Base-by-base conservation (phyloP, 2,329 filamentous ascomycete genomes). In the Diaporthe eres region DNA sequence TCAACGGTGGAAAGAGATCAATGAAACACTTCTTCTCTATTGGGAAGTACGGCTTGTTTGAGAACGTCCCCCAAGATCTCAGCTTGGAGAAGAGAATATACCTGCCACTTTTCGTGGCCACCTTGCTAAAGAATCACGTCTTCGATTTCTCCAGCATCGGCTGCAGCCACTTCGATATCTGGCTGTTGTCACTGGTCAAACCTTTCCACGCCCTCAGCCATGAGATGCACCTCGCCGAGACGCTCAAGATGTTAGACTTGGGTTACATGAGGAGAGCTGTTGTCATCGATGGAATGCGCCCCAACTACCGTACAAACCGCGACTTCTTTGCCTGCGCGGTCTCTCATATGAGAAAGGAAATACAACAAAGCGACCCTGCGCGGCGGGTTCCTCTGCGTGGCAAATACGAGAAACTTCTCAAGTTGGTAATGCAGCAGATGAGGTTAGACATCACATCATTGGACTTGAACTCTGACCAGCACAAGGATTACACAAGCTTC, bases 401-500 rank as follows among this genome's bases (percentile, higher is more conserved):
- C 0, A 85, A 88, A 17, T 87, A 86, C 78, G 82, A 85, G 1
- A 86, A 84, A 71, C 83, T 84, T 0, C 80, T 92, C 15, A 85
- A 84, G 63, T 77, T 82, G 25, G 85, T 85, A 15, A 91, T 91
- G 90, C 85, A 88, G 28, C 88, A 88, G 78, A 88, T 92, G 78
- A 89, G 87, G 77, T 78, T 82, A 22, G 88, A 92, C 77, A 81
- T 92, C 17, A 84, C 82, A 57, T 80, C 82, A 0, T 78, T 88
- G 31, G 81, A 79, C 2, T 75, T 82, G 3, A 80, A 84, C 57
- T 79, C 81, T 3, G 53, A 77, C 1, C 85, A 87, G 57, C 90
- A 92, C 75, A 78, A 81, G 2, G 76, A 80, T 47, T 90, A 89
- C 78, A 86, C 92, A 65, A 80, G 81, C 0, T 92, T 92, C 78